phyloP scores from a whole-genome alignment of 2,329 filamentous ascomycete species.

The Onygena corvina region DNA sequence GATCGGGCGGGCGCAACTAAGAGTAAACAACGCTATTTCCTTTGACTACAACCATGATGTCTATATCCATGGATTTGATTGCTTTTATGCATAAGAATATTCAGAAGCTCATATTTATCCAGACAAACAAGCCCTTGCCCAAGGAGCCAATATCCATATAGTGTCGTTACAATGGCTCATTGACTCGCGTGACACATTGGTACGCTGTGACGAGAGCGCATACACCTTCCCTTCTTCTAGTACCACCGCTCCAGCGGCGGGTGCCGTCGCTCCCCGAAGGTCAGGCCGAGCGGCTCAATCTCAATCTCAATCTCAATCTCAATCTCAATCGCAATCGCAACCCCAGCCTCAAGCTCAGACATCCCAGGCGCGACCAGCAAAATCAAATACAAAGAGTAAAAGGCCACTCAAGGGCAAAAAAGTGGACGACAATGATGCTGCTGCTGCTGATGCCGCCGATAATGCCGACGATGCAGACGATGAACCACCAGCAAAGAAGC shows the following conservation, averaged over 20 bases:
- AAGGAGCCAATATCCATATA: constrained; percentile 37
- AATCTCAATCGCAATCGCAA: constrained; percentile 7
- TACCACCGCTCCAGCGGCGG: constrained; percentile 6
- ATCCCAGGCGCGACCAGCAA: constrained; percentile 11
- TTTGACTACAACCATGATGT: no score
- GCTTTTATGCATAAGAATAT: not conserved
- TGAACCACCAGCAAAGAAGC: constrained; percentile 27
- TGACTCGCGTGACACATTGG: constrained; percentile 39
- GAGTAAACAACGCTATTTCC: constrained; percentile 21
- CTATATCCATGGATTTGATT: constrained; percentile 1
- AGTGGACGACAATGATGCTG: constrained; percentile 22
- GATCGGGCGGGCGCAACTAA: constrained; percentile 27
- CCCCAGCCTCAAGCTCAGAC: constrained; percentile 6
- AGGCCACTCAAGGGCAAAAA: constrained; percentile 17
- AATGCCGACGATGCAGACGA: constrained; percentile 18
- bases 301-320: constrained; percentile 7
- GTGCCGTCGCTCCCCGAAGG: constrained; percentile 12
- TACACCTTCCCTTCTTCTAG: constrained; percentile 24
- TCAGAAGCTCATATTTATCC: constrained; percentile 6
- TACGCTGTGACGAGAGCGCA: constrained; percentile 30
- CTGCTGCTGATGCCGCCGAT: constrained; percentile 18
- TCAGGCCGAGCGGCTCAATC: constrained; percentile 8
- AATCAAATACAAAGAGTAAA: constrained; percentile 24
- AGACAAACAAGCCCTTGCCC: constrained; percentile 35
- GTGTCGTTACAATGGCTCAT: constrained; percentile 52